phyloP scores from a whole-genome alignment of 2,329 filamentous ascomycete genomes.

The Cytospora paraplurivora region DNA sequence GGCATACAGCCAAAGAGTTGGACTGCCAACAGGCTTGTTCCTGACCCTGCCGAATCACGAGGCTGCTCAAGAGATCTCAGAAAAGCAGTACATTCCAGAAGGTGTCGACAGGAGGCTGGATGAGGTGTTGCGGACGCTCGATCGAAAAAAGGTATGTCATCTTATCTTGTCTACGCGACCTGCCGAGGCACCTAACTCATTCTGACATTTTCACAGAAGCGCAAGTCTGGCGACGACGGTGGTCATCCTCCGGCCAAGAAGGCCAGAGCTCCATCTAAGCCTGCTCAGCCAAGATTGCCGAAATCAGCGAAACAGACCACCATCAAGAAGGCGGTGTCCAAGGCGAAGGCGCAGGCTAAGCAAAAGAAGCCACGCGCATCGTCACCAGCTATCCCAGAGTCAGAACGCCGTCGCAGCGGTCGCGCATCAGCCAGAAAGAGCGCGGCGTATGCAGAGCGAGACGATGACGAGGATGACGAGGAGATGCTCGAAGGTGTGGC shows the following conservation, averaged over 20 bases:
- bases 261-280: slow-evolving; percentile 35
- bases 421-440: slow-evolving; percentile 45
- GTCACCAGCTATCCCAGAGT: slow-evolving; percentile 38
- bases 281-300: slow-evolving; percentile 37
- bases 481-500: slow-evolving; percentile 65
- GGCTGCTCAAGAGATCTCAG: slow-evolving; percentile 80
- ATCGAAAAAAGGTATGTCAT: slow-evolving; percentile 68
- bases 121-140: slow-evolving; percentile 61
- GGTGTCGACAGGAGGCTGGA: slow-evolving; percentile 77
- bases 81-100: slow-evolving; percentile 81
- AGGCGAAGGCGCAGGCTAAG: slow-evolving; percentile 38
- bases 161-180: neutral
- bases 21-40: slow-evolving; percentile 79
- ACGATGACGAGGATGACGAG: slow-evolving; percentile 60
- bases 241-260: slow-evolving; percentile 48
- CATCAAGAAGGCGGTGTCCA: slow-evolving; percentile 32
- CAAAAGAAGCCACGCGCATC: slow-evolving; percentile 37
- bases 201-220: slow-evolving; percentile 48
- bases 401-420: slow-evolving; percentile 60
- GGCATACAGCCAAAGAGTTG: slow-evolving; percentile 78
- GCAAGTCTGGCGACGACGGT: slow-evolving; percentile 58
- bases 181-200: too few relatives aligned
- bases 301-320: slow-evolving; percentile 38
- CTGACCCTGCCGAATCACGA: slow-evolving; percentile 73
- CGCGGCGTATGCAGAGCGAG: slow-evolving; percentile 57